These are phyloP conservation scores for Coniferiporia weirii DNA, from an alignment of 1,284 basidiomycete species.

Conservation along the genomic window DNA sequence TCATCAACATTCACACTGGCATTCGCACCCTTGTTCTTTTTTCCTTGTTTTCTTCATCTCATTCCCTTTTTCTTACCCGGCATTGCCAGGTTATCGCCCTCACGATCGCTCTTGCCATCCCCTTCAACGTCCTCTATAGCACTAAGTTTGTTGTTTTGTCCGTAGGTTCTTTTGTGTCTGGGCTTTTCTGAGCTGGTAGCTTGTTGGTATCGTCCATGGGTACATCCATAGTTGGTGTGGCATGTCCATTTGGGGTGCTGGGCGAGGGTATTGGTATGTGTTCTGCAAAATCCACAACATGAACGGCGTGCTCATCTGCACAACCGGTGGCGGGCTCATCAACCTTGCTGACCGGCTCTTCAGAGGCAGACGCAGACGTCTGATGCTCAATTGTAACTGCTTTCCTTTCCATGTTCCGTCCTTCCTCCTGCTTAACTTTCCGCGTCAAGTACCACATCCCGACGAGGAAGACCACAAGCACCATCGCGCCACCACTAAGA, in stretches of 20 bases:
- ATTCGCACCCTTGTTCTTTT: slow-evolving; percentile 37
- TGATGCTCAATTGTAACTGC: neutral
- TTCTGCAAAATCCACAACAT: slow-evolving; percentile 4
- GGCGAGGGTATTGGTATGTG: neutral
- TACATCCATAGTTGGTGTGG: neutral
- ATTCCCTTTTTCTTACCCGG: slow-evolving; percentile 40
- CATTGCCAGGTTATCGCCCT: slow-evolving; percentile 43
- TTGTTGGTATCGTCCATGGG: neutral
- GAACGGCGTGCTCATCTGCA: neutral
- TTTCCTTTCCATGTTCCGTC: neutral
- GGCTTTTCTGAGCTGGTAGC: neutral
- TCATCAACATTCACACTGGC: slow-evolving; percentile 27
- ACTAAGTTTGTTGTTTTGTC: neutral
- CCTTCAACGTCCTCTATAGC: slow-evolving; percentile 33
- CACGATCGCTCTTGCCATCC: slow-evolving; percentile 55
- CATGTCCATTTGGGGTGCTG: neutral
- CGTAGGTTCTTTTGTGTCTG: neutral
- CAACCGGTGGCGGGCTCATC: neutral
- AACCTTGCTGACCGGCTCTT: neutral
- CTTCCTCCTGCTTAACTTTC: neutral
- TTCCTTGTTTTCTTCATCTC: slow-evolving; percentile 42
- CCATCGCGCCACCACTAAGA: slow-evolving; percentile 11
- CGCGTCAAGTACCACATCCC: slow-evolving; percentile 15
- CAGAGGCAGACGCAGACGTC: neutral
- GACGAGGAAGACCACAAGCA: slow-evolving; percentile 10